Evolutionary conservation across 345 rosid genomes (phyloP), one percentile per base, ranked within the genome.

Genomic region (Raphanus sativus): DNA sequence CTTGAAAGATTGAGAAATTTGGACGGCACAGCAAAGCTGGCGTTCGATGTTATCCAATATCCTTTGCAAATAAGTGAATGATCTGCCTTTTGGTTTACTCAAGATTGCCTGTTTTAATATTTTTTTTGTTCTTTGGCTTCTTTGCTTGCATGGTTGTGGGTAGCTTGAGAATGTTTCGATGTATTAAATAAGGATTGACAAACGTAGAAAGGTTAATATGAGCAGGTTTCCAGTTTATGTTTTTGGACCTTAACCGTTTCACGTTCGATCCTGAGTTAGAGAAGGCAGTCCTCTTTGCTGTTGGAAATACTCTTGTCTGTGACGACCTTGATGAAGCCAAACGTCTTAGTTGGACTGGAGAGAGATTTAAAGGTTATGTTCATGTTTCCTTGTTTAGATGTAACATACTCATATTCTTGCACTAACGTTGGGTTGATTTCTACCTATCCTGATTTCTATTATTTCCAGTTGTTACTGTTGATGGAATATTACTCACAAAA

Each of bases 261-360:
- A 94, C 97, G 64, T 90, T 92, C 77, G 96, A 94, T 84, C 90
- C 96, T 55, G 87, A 83, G 55, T 76, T 95, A 84, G 98, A 95
- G 87, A 92, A 88, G 72, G 99, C 99, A 48, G 83, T 92, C 72
- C 90, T 94, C 65, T 94, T 83, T 89, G 90, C 99, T 81, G 99
- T 91, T 83, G 99, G 98, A 58, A 95, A 92, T 82, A 89, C 99
- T 75, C 84, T 95, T 70, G 98, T 92, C 54, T 95, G 99, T 76
- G 99, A 95, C 69, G 91, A 89, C 65, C 98, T 95, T 73, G 98
- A 95, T 52, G 97, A 95, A 86, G 99, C 98, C 62, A 92, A 95
- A 84, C 82, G 2, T 76, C 98, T 95, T 74, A 87, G 98, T 80
- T 95, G 99, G 99, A 89, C 82, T 21, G 96, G 97, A 69, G 98